These are phyloP conservation scores for Xylariales sp. DNA, from an alignment of 2,329 filamentous ascomycete genomes.

Conservation along the genomic window DNA sequence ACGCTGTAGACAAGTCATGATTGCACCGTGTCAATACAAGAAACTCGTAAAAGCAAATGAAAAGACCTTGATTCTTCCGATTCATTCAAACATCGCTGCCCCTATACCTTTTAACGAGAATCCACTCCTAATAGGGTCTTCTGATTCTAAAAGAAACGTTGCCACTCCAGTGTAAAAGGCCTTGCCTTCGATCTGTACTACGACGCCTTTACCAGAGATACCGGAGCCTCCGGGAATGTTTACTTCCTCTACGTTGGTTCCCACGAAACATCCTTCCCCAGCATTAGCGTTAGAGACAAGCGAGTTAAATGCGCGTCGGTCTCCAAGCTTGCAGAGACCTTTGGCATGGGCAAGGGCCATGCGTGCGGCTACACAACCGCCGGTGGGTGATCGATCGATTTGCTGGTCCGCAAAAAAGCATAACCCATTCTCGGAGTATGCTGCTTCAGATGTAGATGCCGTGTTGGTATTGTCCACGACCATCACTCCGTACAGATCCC, in stretches of 20 bases:
- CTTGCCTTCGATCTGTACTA: neutral
- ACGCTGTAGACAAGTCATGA: too few relatives aligned
- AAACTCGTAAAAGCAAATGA: too few relatives aligned
- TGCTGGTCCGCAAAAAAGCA: constrained; percentile 3
- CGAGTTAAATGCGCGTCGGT: neutral
- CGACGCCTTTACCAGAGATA: neutral
- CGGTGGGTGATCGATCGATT: constrained; percentile 1
- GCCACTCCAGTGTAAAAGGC: neutral
- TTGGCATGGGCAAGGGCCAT: neutral
- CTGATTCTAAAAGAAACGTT: neutral
- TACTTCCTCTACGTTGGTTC: constrained; percentile 36
- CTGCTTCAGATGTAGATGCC: neutral
- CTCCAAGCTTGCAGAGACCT: neutral
- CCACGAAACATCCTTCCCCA: neutral
- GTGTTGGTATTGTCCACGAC: neutral
- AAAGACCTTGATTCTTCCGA: too few relatives aligned
- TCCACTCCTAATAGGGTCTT: neutral
- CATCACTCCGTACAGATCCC: neutral
- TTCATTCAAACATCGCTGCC: too few relatives aligned
- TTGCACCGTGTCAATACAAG: too few relatives aligned
- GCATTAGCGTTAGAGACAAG: neutral
- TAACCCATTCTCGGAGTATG: neutral
- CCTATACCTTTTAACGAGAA: constrained; percentile 1
- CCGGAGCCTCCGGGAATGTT: constrained; percentile 21
- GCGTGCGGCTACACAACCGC: constrained; percentile 1